Base-by-base conservation (phyloP, 345 rosid genomes). In the Salix udensis region DNA sequence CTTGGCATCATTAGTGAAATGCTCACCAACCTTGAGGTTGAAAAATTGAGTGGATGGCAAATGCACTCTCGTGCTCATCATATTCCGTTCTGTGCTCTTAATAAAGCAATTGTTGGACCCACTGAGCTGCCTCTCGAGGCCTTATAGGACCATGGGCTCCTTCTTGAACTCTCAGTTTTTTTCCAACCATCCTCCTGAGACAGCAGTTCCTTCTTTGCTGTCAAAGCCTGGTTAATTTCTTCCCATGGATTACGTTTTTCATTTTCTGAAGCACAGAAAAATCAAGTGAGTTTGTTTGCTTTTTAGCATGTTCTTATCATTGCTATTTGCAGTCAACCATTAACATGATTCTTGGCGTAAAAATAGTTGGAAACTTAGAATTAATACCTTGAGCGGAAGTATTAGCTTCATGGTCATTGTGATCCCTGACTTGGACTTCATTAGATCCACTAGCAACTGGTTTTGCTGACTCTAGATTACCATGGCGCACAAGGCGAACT, bases 101-200 rank as follows among this genome's bases (percentile, higher is more conserved):
- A 83, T 73, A 89, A 78, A 30, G 93, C 91, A 90, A 94, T 82
- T 4, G 90, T 89, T 19, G 97, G 99, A 78, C 98, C 98, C 74
- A 96, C 75, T 1, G 97, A 95, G 70, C 97, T 88, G 69, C 97
- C 81, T 78, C 98, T 88, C 73, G 85, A 70, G 61, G 86, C 93
- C 89, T 84, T 89, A 83, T 78, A 86, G 24, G 94, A 86, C 94
- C 92, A 85, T 11, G 90, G 70, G 24, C 85, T 83, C 76, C 82
- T 81, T 77, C 87, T 84, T 46, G 95, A 80, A 81, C 83, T 84
- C 81, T 81, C 89, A 55, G 86, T 71, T 65, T 64, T 73, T 40
- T 76, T 84, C 89, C 93, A 87, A 16, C 84, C 85, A 79, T 88
- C 89, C 60, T 83, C 89, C 66, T 85, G 78, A 31, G 90, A 82